Evolutionary conservation across 371 early-diverging fungal species (phyloP), one percentile per base, ranked within the genome.

Genomic region (Neoconidiobolus thromboides): DNA sequence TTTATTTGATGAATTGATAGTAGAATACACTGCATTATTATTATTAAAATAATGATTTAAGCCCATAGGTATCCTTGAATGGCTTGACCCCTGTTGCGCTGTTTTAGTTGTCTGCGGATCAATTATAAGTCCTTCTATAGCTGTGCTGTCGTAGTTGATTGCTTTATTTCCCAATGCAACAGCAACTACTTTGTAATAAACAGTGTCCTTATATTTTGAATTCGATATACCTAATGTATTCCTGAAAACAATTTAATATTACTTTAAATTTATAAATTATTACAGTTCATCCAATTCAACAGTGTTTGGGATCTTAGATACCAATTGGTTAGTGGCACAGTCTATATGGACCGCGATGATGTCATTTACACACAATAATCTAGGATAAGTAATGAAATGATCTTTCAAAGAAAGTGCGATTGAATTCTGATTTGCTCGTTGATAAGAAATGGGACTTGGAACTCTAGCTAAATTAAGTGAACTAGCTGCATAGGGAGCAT

Each of bases 351-450:
- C 79, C 0, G 78, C 73, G 44, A 91, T 76, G 15, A 90, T 61
- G 65, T 89, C 88, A 0, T 80, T 85, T 47, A 83, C 73, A 60
- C 82, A 76, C 12, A 88, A 81, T 1, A 86, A 76, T 7, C 86
- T 72, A 43, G 79, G 74, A n/a, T 72, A 73, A 37, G 67, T 73
- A 61, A 76, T 79, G 60, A 88, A 85, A 85, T 83, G 83, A 5
- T 67, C 63, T 62, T 79, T 78, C 37, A 87, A 64, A 1, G 79
- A 80, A 37, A 78, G 78, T 36, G 55, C 55, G 7, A 55, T 38
- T 10, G 55, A 3, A 5, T 4, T 4, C 37, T 55, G 55, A 5
- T 37, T 12, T 55, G 55, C 37, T 14, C 40, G 15, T 41, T 38
- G 55, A 36, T 55, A 37, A 41, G 55, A 55, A 10, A 55, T 26